These are phyloP conservation scores for Ensete glaucum DNA, from an alignment of 176 grass and related monocot species.

Conservation along the genomic window DNA sequence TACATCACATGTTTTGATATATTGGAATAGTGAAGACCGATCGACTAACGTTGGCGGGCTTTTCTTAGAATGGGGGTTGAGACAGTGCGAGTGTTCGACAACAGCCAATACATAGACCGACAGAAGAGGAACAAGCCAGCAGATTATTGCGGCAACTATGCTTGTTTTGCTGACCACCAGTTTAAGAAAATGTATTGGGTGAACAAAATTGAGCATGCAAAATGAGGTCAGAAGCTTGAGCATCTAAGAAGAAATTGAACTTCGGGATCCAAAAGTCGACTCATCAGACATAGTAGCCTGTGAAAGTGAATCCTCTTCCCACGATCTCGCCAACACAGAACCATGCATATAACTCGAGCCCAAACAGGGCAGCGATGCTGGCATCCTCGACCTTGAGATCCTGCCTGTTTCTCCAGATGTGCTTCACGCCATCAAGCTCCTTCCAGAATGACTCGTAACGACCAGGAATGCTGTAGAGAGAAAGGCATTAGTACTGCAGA, in stretches of 20 bases:
- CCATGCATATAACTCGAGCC: slow-evolving; percentile 71
- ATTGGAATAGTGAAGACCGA: too few relatives aligned
- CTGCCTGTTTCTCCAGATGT: slow-evolving; percentile 47
- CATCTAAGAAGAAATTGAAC: not conserved
- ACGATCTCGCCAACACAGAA: slow-evolving; percentile 49
- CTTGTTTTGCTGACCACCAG: slow-evolving; percentile 1
- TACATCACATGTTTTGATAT: too few relatives aligned
- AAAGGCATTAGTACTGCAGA: not conserved
- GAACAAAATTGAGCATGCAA: not conserved
- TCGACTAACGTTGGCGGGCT: too few relatives aligned
- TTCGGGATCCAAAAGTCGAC: not conserved
- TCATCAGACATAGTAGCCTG: slow-evolving; percentile 52
- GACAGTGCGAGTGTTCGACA: too few relatives aligned
- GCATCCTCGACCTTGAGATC: slow-evolving; percentile 52
- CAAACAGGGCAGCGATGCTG: slow-evolving; percentile 59
- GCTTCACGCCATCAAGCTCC: slow-evolving; percentile 51
- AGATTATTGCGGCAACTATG: slow-evolving; percentile 4
- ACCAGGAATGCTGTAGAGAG: slow-evolving; percentile 43
- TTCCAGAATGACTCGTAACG: slow-evolving; percentile 66
- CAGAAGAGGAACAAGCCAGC: not conserved
- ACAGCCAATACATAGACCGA: too few relatives aligned
- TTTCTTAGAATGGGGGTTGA: too few relatives aligned
- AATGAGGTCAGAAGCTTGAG: not conserved
- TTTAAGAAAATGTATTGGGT: not conserved
- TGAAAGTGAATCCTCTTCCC: slow-evolving; percentile 68